phyloP scores from a whole-genome alignment of 306 rosid species.

The Cucurbita maxima region DNA sequence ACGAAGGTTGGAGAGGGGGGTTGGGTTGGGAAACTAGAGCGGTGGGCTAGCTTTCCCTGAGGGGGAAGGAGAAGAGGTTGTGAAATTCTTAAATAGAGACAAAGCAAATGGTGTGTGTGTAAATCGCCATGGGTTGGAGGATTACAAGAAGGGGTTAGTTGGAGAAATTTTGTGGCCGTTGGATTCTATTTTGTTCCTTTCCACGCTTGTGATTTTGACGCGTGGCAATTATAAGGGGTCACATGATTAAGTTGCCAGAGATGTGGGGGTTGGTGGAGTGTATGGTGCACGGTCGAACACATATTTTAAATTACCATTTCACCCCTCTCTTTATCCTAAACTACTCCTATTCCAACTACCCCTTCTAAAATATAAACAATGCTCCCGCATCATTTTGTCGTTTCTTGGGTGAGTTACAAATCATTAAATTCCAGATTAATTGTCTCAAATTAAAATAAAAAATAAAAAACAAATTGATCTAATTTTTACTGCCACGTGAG shows the following conservation, averaged over 20 bases:
- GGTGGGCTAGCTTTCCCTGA: not conserved
- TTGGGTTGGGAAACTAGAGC: not conserved
- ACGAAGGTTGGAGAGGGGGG: not conserved
- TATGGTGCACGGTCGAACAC: constrained; percentile 4
- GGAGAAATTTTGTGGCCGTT: not conserved
- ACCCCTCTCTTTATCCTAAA: not conserved
- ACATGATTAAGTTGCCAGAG: not conserved
- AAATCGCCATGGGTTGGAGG: not conserved
- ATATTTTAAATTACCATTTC: not conserved
- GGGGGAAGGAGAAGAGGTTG: not conserved
- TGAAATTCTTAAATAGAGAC: not conserved
- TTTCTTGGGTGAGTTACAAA: too few species aligned
- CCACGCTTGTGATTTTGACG: not conserved
- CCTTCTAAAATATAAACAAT: not conserved
- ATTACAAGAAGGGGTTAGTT: constrained; percentile 5
- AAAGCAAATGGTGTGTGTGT: not conserved
- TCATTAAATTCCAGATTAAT: too few species aligned
- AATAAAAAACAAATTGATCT: too few species aligned
- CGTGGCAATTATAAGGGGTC: not conserved
- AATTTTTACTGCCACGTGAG: too few species aligned
- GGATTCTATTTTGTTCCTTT: not conserved
- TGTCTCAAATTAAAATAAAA: too few species aligned
- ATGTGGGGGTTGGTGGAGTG: not conserved
- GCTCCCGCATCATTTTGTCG: too few species aligned
- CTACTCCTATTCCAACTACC: not conserved